These are phyloP conservation scores for Cyberlindnera meyerae DNA, from an alignment of 805 yeast genomes.

Conservation along the genomic window DNA sequence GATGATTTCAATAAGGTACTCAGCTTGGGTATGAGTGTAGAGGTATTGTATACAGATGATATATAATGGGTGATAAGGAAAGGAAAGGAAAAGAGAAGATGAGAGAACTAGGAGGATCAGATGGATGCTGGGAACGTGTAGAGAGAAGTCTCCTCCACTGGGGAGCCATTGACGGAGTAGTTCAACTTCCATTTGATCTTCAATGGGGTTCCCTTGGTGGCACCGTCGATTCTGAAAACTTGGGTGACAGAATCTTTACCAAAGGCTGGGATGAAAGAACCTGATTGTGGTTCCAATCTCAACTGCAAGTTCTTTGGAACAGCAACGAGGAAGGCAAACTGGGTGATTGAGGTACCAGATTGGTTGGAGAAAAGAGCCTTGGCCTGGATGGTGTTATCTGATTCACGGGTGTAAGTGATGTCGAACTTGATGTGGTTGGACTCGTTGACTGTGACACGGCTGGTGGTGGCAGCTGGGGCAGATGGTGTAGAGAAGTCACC, in stretches of 20 bases:
- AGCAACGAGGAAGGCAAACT: slow-evolving; percentile 59
- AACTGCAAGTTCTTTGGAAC: slow-evolving; percentile 62
- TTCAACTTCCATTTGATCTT: slow-evolving; percentile 75
- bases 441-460: slow-evolving; percentile 34
- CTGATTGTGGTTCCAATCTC: slow-evolving; percentile 57
- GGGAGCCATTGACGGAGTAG: slow-evolving; percentile 44
- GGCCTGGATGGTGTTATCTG: slow-evolving; percentile 37
- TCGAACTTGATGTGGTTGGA: slow-evolving; percentile 47
- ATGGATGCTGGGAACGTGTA: slow-evolving; percentile 30
- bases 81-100: neutral
- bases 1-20: no score
- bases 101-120: neutral
- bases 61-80: neutral
- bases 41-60: no score
- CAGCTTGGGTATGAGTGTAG: no score
- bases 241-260: slow-evolving; percentile 50
- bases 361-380: slow-evolving; percentile 49
- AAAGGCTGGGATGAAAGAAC: slow-evolving; percentile 45
- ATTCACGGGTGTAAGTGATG: slow-evolving; percentile 34
- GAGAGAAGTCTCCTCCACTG: slow-evolving; percentile 55
- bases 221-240: slow-evolving; percentile 36
- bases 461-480: slow-evolving; percentile 7
- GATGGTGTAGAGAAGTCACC: slow-evolving; percentile 18
- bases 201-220: slow-evolving; percentile 35
- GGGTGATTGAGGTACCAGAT: slow-evolving; percentile 38